Base-by-base conservation (phyloP, 2,329 filamentous ascomycete genomes). In the Curvularia eragrostidis region DNA sequence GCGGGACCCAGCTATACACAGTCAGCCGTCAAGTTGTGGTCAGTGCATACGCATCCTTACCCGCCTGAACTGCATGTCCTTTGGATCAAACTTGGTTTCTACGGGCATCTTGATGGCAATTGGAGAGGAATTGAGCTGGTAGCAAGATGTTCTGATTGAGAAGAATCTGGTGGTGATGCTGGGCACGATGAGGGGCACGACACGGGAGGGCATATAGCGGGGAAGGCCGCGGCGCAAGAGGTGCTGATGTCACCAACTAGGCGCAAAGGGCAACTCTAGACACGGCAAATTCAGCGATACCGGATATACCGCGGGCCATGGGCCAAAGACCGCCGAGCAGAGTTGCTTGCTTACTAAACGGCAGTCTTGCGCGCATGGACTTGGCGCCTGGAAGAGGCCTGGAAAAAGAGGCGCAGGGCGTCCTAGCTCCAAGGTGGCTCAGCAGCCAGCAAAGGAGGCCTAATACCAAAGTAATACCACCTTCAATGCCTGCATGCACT, bases 41-140 rank as follows among this genome's bases (percentile, higher is more conserved):
- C n/a, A n/a, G n/a, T n/a, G n/a, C n/a, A n/a, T n/a, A n/a, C n/a
- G n/a, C n/a, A n/a, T n/a, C n/a, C n/a, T n/a, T n/a, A n/a, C n/a
- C n/a, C 59, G 61, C 13, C 80, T 78, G 54, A 65, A 65, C 55
- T 74, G 56, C 74, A 76, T 83, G 70, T 82, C 49, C 39, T 83
- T 81, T 56, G 81, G 80, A 56, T 82, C 78, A 66, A 79, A 83
- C 65, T 78, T 80, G 62, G 77, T 78, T 66, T 81, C 78, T 56
- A 82, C 76, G 60, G 71, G 62, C 73, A 75, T 75, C 30, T 53
- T 69, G 66, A 52, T 10, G 55, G 30, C 21, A 7, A n/a, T 46
- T 46, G 36, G 18, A 39, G n/a, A n/a, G 34, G 32, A 34, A 32
- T 50, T 4, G 26, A 15, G 15, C 0, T 19, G 36, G 28, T 43